Conservation (phyloP, 2,329 filamentous ascomycete species). For the Fusarium haematococcum region DNA sequence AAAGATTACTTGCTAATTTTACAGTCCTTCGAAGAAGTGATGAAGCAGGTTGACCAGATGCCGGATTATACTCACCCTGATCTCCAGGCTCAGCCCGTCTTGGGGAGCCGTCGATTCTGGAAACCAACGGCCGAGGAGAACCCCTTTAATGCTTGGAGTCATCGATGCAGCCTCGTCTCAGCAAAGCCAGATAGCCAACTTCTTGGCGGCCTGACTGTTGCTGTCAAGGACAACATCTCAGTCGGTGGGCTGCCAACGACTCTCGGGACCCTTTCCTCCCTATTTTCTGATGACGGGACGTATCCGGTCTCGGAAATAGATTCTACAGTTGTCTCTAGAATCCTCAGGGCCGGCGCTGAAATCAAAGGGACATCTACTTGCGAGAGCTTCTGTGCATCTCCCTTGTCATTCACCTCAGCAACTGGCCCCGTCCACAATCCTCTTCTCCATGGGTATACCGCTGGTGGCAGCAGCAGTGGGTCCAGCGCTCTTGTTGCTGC, state of each 20-base stretch:
- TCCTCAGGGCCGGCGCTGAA: conserved; percentile 42
- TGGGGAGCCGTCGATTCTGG: conserved; percentile 33
- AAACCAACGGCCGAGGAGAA: conserved; percentile 42
- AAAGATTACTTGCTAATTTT: conserved; percentile 45
- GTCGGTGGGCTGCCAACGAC: conserved; percentile 45
- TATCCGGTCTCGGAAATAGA: conserved; percentile 39
- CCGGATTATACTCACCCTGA: conserved; percentile 44
- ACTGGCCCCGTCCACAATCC: conserved; percentile 47
- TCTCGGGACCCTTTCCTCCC: conserved; percentile 23
- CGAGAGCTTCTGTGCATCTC: conserved; percentile 47
- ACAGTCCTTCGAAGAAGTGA: conserved; percentile 43
- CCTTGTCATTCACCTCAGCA: conserved; percentile 43
- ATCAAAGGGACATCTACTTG: conserved; percentile 46
- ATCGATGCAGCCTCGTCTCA: conserved; percentile 43
- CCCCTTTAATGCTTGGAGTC: conserved; percentile 51
- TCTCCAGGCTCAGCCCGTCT: conserved; percentile 30
- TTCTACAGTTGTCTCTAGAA: conserved; percentile 35
- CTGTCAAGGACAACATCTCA: conserved; percentile 48
- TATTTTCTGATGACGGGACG: conserved; percentile 12
- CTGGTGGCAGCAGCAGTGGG: conserved; percentile 49
- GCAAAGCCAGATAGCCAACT: not conserved
- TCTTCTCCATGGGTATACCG: conserved; percentile 39
- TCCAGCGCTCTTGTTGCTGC: conserved; percentile 46
- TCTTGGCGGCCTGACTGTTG: conserved; percentile 33
- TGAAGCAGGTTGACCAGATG: conserved; percentile 38